Evolutionary conservation across 208 protist species (phyloP).

Genomic region (Vickermania ingenoplastis): DNA sequence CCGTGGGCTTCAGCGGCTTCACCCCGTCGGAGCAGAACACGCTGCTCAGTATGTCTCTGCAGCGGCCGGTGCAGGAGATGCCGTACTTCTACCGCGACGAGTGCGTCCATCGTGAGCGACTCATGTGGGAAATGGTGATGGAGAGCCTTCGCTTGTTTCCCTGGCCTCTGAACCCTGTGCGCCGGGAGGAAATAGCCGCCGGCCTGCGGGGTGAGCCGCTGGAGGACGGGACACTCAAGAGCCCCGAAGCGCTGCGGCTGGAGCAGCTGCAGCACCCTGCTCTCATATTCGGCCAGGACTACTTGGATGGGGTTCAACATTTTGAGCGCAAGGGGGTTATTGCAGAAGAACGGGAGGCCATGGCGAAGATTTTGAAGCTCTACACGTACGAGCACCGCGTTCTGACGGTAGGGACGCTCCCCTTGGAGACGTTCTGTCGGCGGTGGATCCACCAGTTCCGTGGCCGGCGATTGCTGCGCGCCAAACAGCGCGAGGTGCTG

Average conservation of each 20-base stretch:
- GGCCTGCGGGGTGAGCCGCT: background rate
- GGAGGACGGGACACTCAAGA: conserved; percentile 1
- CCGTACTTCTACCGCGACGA: conserved; percentile 26
- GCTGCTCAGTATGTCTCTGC: too few species aligned
- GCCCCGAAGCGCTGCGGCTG: background rate
- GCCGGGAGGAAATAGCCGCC: background rate
- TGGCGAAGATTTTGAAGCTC: background rate
- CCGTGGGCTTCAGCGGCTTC: background rate
- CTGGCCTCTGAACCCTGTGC: background rate
- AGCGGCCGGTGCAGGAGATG: too few species aligned
- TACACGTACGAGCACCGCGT: conserved; percentile 1
- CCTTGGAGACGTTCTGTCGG: conserved; percentile 1
- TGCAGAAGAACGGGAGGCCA: background rate
- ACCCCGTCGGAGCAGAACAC: background rate
- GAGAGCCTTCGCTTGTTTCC: conserved; percentile 16
- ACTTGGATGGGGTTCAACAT: conserved; percentile 5
- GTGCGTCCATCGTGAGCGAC: conserved; percentile 33
- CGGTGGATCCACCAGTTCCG: conserved; percentile 22
- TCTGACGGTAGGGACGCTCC: background rate
- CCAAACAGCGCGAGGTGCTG: conserved; percentile 6
- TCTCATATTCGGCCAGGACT: background rate
- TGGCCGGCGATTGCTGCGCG: conserved; percentile 14
- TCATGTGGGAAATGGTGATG: conserved; percentile 30
- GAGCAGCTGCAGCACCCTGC: conserved; percentile 3
- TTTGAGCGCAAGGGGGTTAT: background rate